phyloP scores from a whole-genome alignment of 2,329 filamentous ascomycete genomes.

The Pochonia chlamydosporia region DNA sequence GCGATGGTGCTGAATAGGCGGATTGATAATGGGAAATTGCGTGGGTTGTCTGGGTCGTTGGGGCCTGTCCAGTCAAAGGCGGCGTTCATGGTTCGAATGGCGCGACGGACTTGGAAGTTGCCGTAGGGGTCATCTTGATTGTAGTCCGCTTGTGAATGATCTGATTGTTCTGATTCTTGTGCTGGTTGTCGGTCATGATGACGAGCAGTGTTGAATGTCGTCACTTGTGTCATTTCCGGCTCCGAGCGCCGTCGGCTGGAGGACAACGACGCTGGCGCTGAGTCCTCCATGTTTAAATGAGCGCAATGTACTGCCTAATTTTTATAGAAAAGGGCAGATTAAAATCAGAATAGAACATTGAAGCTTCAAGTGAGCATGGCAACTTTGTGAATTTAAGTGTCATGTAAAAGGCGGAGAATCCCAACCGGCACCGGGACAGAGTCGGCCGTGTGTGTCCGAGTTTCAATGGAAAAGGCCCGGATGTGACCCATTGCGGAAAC shows the following conservation, averaged over 20 bases:
- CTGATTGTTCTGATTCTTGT: background rate
- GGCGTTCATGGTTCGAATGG: slow-evolving; percentile 19
- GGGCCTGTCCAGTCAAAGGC: slow-evolving; percentile 30
- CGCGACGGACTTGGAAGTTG: slow-evolving; percentile 10
- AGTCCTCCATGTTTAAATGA: background rate
- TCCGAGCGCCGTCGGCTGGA: background rate
- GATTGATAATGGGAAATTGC: slow-evolving; percentile 69
- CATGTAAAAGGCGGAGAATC: background rate
- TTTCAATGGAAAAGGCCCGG: background rate
- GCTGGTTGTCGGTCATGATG: too few species aligned
- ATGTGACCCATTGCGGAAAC: too few species aligned
- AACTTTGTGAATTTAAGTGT: background rate
- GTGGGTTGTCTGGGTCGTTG: slow-evolving; percentile 69
- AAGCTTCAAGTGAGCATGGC: too few species aligned
- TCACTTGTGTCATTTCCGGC: slow-evolving; percentile 6
- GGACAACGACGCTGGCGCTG: background rate
- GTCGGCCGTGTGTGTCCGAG: background rate
- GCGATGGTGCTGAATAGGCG: slow-evolving; percentile 79
- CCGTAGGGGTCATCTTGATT: slow-evolving; percentile 2
- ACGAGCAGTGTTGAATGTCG: background rate
- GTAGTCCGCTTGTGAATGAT: background rate
- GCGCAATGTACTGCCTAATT: too few species aligned
- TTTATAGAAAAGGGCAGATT: too few species aligned
- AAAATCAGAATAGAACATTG: too few species aligned
- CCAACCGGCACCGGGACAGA: background rate